A percentile compares a stretch with the other conserved stretches of the same genome.
phyloP scores from a whole-genome alignment of 2,329 filamentous ascomycete genomes.

The Scedosporium dehoogii region DNA sequence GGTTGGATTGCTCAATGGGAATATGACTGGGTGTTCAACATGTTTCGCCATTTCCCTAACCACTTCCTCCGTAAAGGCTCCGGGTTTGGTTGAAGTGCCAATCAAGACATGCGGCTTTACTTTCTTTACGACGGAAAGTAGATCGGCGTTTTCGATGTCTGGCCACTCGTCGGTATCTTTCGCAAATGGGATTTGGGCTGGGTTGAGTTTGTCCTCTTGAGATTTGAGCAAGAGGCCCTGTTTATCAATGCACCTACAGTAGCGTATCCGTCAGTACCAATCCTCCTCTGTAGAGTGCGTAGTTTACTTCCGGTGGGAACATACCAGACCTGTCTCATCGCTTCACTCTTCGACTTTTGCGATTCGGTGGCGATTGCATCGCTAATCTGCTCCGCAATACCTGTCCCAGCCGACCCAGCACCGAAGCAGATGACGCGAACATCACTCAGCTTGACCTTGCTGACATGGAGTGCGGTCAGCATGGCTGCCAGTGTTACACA shows the following conservation, averaged over 20 bases:
- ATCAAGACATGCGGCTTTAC: slow-evolving; percentile 75
- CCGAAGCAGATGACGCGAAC: slow-evolving; percentile 68
- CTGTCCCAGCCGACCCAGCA: slow-evolving; percentile 70
- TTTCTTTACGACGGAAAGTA: slow-evolving; percentile 57
- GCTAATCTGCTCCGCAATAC: slow-evolving; percentile 75
- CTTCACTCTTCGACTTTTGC: slow-evolving; percentile 60
- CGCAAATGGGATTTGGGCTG: slow-evolving; percentile 58
- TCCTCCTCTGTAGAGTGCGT: not conserved
- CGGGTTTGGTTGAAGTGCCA: slow-evolving; percentile 71
- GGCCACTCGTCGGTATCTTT: slow-evolving; percentile 56
- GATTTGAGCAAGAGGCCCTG: slow-evolving; percentile 51
- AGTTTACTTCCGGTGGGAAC: slow-evolving; percentile 5
- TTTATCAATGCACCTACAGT: slow-evolving; percentile 65
- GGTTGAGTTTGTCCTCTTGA: slow-evolving; percentile 33
- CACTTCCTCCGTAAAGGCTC: slow-evolving; percentile 64
- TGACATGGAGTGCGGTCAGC: slow-evolving; percentile 64
- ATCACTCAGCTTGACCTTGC: slow-evolving; percentile 55
- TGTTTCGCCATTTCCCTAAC: slow-evolving; percentile 67
- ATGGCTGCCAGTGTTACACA: slow-evolving; percentile 80
- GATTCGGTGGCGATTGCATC: slow-evolving; percentile 67
- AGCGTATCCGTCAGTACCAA: not conserved
- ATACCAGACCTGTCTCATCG: slow-evolving; percentile 68
- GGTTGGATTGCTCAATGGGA: slow-evolving; percentile 81
- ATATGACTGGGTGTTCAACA: slow-evolving; percentile 62
- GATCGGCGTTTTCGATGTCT: slow-evolving; percentile 37